These are phyloP conservation scores for Nemania diffusa DNA, from an alignment of 2,329 filamentous ascomycete species.

Conservation along the genomic window DNA sequence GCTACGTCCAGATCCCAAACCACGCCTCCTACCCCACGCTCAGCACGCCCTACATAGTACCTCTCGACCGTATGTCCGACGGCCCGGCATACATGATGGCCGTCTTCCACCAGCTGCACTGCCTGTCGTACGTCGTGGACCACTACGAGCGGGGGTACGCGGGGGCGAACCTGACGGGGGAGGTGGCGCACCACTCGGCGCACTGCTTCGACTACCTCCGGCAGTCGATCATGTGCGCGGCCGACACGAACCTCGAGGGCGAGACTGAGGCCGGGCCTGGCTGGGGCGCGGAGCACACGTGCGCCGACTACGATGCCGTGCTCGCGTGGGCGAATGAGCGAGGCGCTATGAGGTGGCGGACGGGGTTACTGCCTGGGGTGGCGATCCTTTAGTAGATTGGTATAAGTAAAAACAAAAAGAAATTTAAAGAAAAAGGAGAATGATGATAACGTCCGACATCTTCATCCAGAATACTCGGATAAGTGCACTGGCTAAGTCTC, in stretches of 20 bases:
- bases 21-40: slow-evolving; percentile 46
- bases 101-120: slow-evolving; percentile 55
- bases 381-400: slow-evolving; percentile 38
- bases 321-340: slow-evolving; percentile 51
- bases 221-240: slow-evolving; percentile 52
- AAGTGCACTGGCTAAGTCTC: no score
- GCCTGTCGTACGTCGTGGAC: slow-evolving; percentile 51
- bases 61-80: slow-evolving; percentile 46
- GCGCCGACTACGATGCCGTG: slow-evolving; percentile 51
- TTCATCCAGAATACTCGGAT: no score
- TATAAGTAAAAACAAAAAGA: no score
- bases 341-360: slow-evolving; percentile 48
- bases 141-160: slow-evolving; percentile 52
- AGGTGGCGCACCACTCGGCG: slow-evolving; percentile 51
- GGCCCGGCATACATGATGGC: slow-evolving; percentile 54
- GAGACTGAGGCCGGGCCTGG: slow-evolving; percentile 51
- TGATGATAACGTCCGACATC: no score
- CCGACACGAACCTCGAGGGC: slow-evolving; percentile 54
- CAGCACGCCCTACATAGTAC: slow-evolving; percentile 46
- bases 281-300: slow-evolving; percentile 52
- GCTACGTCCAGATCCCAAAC: slow-evolving; percentile 50
- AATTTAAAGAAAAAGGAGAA: no score
- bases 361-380: slow-evolving; percentile 43
- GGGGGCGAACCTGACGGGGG: slow-evolving; percentile 47
- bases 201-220: slow-evolving; percentile 56